Evolutionary conservation across 1,284 basidiomycete species (phyloP).

Genomic region (Xanthoconium separans): DNA sequence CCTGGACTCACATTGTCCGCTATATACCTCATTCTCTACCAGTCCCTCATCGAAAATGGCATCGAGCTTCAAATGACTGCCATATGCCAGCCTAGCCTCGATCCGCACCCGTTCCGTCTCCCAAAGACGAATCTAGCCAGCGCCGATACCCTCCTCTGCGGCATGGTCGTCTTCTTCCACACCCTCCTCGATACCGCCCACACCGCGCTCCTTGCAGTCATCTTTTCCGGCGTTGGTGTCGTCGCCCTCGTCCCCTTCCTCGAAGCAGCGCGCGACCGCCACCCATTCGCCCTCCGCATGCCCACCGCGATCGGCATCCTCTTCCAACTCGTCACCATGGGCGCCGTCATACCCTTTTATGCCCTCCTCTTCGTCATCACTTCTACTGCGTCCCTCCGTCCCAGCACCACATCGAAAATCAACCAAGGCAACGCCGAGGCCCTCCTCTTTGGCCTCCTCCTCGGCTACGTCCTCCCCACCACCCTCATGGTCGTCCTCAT

Average conservation of each 20-base stretch:
- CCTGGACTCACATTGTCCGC: conserved; percentile 7
- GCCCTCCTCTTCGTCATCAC: conserved; percentile 41
- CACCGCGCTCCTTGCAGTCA: conserved; percentile 31
- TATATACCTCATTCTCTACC: conserved; percentile 14
- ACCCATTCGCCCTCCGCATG: conserved; percentile 10
- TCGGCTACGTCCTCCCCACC: conserved; percentile 39
- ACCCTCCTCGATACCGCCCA: conserved; percentile 29
- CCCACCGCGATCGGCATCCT: conserved; percentile 19
- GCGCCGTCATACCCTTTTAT: conserved; percentile 40
- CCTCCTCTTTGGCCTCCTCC: conserved; percentile 39
- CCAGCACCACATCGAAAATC: conserved; percentile 8
- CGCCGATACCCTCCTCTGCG: conserved; percentile 38
- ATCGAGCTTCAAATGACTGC: conserved; percentile 10
- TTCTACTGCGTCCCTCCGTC: conserved; percentile 22
- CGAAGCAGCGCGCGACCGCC: conserved; percentile 23
- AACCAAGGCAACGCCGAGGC: conserved; percentile 43
- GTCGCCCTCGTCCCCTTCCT: conserved; percentile 17
- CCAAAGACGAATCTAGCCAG: conserved; percentile 32
- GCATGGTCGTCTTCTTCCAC: conserved; percentile 42
- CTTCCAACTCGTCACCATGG: conserved; percentile 37
- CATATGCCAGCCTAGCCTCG: conserved; percentile 12
- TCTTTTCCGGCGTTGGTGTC: conserved; percentile 22
- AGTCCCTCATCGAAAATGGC: conserved; percentile 13
- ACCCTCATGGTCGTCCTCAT: conserved; percentile 34
- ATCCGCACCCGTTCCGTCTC: conserved; percentile 30